A percentile compares a stretch with the other conserved stretches of the same genome.
Evolutionary conservation across 1,284 basidiomycete species (phyloP).

Genomic region (Papiliotrema laurentii): DNA sequence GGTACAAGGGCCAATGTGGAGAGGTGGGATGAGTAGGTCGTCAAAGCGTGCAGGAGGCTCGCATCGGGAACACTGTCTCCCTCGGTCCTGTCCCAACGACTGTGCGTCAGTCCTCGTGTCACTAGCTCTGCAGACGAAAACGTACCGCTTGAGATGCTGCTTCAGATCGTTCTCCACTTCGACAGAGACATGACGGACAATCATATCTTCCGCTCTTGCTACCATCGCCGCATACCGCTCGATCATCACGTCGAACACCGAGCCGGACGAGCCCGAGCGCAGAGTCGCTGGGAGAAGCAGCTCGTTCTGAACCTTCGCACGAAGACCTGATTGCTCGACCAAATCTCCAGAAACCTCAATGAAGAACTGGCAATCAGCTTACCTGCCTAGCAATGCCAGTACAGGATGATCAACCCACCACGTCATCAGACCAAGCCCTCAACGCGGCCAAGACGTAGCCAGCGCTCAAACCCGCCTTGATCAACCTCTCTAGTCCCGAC

Average conservation of each 20-base stretch:
- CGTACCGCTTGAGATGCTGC: slow-evolving; percentile 58
- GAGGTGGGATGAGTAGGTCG: slow-evolving; percentile 68
- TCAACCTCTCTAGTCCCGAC: slow-evolving; percentile 70
- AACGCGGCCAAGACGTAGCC: slow-evolving; percentile 64
- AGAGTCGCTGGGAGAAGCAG: slow-evolving; percentile 36
- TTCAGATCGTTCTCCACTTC: slow-evolving; percentile 73
- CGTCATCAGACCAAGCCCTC: slow-evolving; percentile 76
- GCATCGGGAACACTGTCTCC: slow-evolving; percentile 45
- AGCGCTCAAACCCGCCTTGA: slow-evolving; percentile 76
- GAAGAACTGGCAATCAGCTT: slow-evolving; percentile 64
- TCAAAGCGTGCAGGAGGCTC: slow-evolving; percentile 64
- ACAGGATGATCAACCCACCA: slow-evolving; percentile 53
- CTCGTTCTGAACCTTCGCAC: slow-evolving; percentile 27
- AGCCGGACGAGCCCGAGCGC: not conserved
- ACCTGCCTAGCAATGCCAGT: not conserved
- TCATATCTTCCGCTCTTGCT: slow-evolving; percentile 74
- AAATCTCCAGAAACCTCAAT: slow-evolving; percentile 80
- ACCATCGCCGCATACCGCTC: slow-evolving; percentile 60
- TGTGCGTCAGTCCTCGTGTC: slow-evolving; percentile 15
- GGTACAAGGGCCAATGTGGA: slow-evolving; percentile 63
- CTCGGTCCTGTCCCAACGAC: slow-evolving; percentile 42
- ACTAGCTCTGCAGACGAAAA: too few relatives aligned
- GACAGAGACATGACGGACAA: slow-evolving; percentile 68
- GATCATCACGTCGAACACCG: slow-evolving; percentile 69
- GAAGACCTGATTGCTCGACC: slow-evolving; percentile 39